Base-by-base conservation (phyloP, 257 asterid species). In the Agastache rugosa region DNA sequence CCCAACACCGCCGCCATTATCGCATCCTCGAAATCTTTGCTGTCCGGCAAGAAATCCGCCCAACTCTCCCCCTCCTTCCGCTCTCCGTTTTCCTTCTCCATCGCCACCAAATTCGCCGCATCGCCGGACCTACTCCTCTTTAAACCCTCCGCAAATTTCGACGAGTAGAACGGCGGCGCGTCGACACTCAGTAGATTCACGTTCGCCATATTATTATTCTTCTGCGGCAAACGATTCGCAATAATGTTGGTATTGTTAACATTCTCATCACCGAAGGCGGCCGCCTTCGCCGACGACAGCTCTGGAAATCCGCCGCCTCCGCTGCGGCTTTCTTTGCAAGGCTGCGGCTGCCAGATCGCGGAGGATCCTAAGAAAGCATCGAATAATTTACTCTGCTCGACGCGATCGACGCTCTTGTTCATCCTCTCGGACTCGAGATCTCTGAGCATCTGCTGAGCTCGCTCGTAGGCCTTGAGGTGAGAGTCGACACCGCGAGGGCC, bases 341-440 rank as follows among this genome's bases (percentile, higher is more conserved):
- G 99, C 78, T 90, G 97, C 50, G 99, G 99, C 83, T 94, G 99
- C 99, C 99, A 94, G 64, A 92, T 85, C 7, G 96, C 96, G 0
- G 99, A 92, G 29, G 98, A 87, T 20, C 96, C 97, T 64, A 94
- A 65, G 71, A 94, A 90, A 0, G 97, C 87, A 16, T 94, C 97
- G 59, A 94, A 94, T 5, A 89, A 81, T 67, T 81, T 90, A 1
- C 97, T 83, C 68, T 92, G 96, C 55, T 94, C 90, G 3, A 89
- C 92, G 12, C 90, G 79, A 74, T 92, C 97, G 1, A 80, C 84
- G 4, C 81, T 85, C 41, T 70, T 82, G 16, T 68, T 89, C 93
- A 92, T 87, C 86, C 76, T 81, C 65, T 90, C 96, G 0, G 99
- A 95, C 9, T 95, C 97, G 1, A 95, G 95, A 53, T 95, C 99